Evolutionary conservation across 306 rosid species (phyloP).

Genomic region (Citrullus colocynthis): DNA sequence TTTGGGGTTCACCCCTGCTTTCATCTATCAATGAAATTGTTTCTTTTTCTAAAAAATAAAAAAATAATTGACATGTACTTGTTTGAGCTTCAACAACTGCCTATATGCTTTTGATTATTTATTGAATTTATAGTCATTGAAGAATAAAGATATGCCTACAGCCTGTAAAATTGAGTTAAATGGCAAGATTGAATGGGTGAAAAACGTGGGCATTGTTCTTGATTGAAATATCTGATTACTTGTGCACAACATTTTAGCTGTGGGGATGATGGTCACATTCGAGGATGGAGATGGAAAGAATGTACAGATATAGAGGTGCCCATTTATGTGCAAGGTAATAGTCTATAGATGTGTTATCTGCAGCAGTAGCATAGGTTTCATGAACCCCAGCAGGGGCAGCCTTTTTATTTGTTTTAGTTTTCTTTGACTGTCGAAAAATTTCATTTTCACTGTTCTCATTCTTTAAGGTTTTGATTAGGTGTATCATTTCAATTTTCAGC

Average conservation of each 20-base stretch:
- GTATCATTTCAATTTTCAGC: not conserved
- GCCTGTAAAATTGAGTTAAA: not conserved
- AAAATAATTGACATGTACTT: not conserved
- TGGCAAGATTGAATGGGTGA: not conserved
- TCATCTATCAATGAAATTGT: too few relatives aligned
- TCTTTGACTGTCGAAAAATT: not conserved
- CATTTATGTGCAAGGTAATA: constrained; percentile 39
- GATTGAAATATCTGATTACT: constrained; percentile 9
- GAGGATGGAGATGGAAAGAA: constrained; percentile 85
- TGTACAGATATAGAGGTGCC: constrained; percentile 29
- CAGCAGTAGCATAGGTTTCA: not conserved
- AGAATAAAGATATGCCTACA: not conserved
- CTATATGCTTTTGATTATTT: not conserved
- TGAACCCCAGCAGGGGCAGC: not conserved
- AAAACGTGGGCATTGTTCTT: not conserved
- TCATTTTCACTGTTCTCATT: not conserved
- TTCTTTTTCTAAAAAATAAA: too few relatives aligned
- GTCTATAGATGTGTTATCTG: not conserved
- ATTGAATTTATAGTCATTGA: not conserved
- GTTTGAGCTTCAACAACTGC: not conserved
- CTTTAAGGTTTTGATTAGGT: not conserved
- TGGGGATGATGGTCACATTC: constrained; percentile 89
- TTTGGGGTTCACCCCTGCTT: too few relatives aligned
- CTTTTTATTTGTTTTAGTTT: not conserved
- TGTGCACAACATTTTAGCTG: constrained; percentile 32